Base-by-base conservation (phyloP, 2,329 filamentous ascomycete genomes). In the Cordyceps pruinosa region DNA sequence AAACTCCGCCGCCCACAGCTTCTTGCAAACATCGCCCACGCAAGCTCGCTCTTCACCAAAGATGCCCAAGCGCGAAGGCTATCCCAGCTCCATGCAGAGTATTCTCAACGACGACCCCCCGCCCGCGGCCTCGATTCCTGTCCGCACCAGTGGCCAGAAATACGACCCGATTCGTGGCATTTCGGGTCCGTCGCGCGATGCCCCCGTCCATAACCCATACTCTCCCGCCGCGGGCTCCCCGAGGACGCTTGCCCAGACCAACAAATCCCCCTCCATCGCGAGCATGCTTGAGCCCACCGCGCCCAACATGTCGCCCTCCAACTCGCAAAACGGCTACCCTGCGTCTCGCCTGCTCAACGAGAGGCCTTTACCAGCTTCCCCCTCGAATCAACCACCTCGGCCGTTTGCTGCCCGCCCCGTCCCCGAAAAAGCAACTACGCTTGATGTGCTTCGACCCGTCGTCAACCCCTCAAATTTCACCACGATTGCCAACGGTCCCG, bases 121-220 rank as follows among this genome's bases (percentile, higher is more conserved):
- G 45, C 77, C 72, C 59, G 76, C 70, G 5, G 28, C 39, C 60
- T 59, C 74, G 44, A 67, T 74, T 19, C 76, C 77, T 9, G 73
- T 77, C 49, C 77, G 87, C 50, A 85, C 86, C 15, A 88, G 88
- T 66, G 87, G 90, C 44, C 89, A 90, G 66, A 90, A 88, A 65
- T 97, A 94, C 73, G 92, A 97, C 70, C 92, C 92, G 1, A 91
- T 96, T 61, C 52, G 52, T 47, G 89, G 87, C n/a, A 85, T 81
- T 61, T 86, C 85, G 63, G 83, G 86, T 63, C 83, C 83, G 85
- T 49, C 75, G 83, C 42, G 83, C 83, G 66, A 88, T 82, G 83
- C 86, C 68, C 65, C 81, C 46, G 65, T 78, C 62, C 74, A 79
- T 68, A 72, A 81, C 71, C 67, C 77, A 61, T 74, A 76, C 50